Percentiles rank a stretch among this genome's conserved stretches.
Conservation (phyloP, 2,329 filamentous ascomycete species). For the Hypocreales sp. region DNA sequence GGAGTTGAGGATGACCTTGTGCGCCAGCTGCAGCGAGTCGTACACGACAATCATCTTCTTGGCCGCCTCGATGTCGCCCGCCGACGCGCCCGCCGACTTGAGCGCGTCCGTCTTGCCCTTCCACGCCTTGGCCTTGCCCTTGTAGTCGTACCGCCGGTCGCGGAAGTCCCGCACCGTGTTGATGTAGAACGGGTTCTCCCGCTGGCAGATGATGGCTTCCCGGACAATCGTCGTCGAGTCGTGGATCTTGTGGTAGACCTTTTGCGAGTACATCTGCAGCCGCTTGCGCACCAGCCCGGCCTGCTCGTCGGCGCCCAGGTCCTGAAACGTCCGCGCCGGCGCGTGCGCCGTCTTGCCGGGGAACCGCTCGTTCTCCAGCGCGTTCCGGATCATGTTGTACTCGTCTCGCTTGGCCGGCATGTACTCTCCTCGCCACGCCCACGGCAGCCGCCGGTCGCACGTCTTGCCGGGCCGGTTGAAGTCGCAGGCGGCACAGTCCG, state of each 20-base stretch:
- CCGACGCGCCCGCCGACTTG: slow-evolving; percentile 64
- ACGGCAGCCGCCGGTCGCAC: slow-evolving; percentile 85
- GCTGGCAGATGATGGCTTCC: slow-evolving; percentile 95
- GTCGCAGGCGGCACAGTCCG: slow-evolving; percentile 92
- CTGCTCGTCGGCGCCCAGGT: slow-evolving; percentile 71
- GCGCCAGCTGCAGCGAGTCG: slow-evolving; percentile 88
- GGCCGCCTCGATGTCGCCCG: slow-evolving; percentile 70
- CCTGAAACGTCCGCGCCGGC: slow-evolving; percentile 60
- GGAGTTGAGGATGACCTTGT: slow-evolving; percentile 98
- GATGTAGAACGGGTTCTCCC: slow-evolving; percentile 97
- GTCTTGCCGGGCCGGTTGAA: slow-evolving; percentile 97
- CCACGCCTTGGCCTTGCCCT: slow-evolving; percentile 96
- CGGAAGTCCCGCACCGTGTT: slow-evolving; percentile 91
- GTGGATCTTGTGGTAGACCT: slow-evolving; percentile 98
- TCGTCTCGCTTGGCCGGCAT: slow-evolving; percentile 91
- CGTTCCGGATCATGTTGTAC: slow-evolving; percentile 96
- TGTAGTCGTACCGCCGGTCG: slow-evolving; percentile 96
- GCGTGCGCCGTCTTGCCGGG: slow-evolving; percentile 62
- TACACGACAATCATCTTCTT: slow-evolving; percentile 98
- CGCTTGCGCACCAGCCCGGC: slow-evolving; percentile 69
- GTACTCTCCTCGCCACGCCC: slow-evolving; percentile 97
- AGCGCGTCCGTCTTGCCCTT: slow-evolving; percentile 87
- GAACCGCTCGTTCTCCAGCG: slow-evolving; percentile 83
- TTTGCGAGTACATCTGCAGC: slow-evolving; percentile 85
- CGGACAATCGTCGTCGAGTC: slow-evolving; percentile 84